Evolutionary conservation across 495 filamentous ascomycete species (phyloP), one percentile per base, ranked within the genome.

Genomic region (Neurospora sp.): DNA sequence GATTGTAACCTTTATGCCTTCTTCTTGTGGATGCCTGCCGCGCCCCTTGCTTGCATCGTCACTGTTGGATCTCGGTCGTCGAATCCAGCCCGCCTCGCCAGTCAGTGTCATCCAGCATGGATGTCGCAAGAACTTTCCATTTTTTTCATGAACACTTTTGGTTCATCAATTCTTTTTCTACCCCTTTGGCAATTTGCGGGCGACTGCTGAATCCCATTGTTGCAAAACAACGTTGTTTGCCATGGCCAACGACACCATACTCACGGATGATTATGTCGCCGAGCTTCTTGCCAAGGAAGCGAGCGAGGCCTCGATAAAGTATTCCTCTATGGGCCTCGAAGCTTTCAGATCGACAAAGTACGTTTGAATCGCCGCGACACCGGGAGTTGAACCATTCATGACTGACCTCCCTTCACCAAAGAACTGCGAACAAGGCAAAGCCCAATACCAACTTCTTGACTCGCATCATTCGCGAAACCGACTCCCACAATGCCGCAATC

Each of bases 361-460:
- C 73, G 85, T 75, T 40, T 75, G 73, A 48, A 36, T 62, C 59
- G 74, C 37, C 39, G 21, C 73, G 28, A 62, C 38, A 19, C 11
- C 28, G 15, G 39, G 38, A 15, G 36, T 69, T 38, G 21, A 54
- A 24, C 45, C 66, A 69, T 24, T 21, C 69, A 74, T 54, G 15
- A 40, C 39, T 39, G 69, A 70, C 34, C 4, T 43, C 31, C 72
- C 39, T 48, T 71, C 70, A 59, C 71, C 62, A 69, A 71, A 87
- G 85, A 69, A 84, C 89, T 28, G 80, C 85, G 36, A 88, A 88
- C 77, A 92, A 93, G 71, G 93, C 93, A 4, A 97, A 94, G 77
- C 93, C 95, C 17, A 98, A 99, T 77, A 97, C 92, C 0, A 86
- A 92, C 59, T 98, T 98, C 76, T 84, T 99, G 15, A 89, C 90